Conservation (phyloP, 2,329 filamentous ascomycete species). For the Pyrenochaeta sp. region DNA sequence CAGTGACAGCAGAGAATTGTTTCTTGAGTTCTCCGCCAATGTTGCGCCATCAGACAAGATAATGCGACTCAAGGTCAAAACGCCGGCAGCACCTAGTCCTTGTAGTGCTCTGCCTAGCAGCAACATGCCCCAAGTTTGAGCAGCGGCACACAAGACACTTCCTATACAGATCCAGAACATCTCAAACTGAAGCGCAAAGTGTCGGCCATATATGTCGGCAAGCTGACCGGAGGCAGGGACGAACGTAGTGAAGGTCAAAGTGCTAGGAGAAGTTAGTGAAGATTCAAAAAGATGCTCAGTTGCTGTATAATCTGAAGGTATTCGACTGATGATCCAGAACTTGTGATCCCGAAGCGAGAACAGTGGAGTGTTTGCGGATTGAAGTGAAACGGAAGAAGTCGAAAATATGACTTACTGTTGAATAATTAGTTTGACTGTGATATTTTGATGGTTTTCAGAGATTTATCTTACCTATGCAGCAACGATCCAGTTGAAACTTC, state of each 20-base stretch:
- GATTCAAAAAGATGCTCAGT: no score
- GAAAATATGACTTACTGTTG: no score
- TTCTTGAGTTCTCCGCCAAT: conserved; percentile 77
- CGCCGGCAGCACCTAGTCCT: conserved; percentile 67
- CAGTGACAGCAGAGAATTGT: conserved; percentile 68
- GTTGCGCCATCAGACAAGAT: conserved; percentile 72
- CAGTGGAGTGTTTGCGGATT: no score
- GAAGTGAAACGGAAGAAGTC: no score
- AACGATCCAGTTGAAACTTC: conserved; percentile 65
- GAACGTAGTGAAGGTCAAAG: conserved; percentile 71
- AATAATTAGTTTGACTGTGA: no score
- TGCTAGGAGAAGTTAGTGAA: no score
- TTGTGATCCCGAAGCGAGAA: no score
- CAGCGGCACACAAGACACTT: conserved; percentile 67
- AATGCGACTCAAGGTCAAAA: conserved; percentile 67
- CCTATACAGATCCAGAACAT: conserved; percentile 63
- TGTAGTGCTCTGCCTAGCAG: conserved; percentile 70
- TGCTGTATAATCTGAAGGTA: no score
- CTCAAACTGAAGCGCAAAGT: conserved; percentile 64
- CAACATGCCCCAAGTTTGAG: conserved; percentile 66
- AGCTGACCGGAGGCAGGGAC: conserved; percentile 72
- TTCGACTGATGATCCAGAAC: no score
- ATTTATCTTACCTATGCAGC: no score
- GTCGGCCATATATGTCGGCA: conserved; percentile 70
- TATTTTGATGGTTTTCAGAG: no score